Evolutionary conservation across 2,329 filamentous ascomycete species (phyloP).

Genomic region (Neopestalotiopsis sp.): DNA sequence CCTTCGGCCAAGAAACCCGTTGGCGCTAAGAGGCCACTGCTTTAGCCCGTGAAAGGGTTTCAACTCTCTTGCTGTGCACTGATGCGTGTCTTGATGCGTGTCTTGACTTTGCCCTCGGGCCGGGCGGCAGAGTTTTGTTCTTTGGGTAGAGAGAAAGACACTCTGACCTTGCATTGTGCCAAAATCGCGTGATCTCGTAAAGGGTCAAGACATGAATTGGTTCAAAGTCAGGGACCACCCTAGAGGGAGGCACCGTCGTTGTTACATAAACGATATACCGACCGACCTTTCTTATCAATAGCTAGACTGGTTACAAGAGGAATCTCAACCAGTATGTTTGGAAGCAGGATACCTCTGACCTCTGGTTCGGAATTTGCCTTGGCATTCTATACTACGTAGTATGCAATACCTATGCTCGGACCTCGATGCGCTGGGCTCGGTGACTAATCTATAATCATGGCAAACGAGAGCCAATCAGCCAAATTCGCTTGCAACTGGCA

Average conservation of each 20-base stretch:
- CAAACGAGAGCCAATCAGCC: no score
- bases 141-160: neutral
- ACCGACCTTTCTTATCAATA: neutral
- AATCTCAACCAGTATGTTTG: neutral
- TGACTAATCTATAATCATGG: neutral
- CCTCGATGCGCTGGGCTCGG: neutral
- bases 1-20: slow-evolving; percentile 4
- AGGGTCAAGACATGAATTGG: neutral
- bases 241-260: neutral
- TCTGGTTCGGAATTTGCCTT: neutral
- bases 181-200: neutral
- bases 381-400: neutral
- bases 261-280: neutral
- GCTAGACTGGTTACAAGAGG: neutral
- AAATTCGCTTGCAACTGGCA: no score
- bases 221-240: neutral
- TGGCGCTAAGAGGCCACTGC: neutral
- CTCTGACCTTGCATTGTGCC: slow-evolving; percentile 2
- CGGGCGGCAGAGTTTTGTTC: neutral
- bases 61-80: neutral
- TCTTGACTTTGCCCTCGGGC: neutral
- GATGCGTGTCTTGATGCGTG: neutral
- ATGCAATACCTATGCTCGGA: neutral
- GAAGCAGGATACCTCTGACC: neutral
- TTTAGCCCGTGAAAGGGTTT: neutral